Evolutionary conservation across 2,329 filamentous ascomycete species (phyloP), one percentile per base, ranked within the genome.

Genomic region (Arachnopeziza araneosa): DNA sequence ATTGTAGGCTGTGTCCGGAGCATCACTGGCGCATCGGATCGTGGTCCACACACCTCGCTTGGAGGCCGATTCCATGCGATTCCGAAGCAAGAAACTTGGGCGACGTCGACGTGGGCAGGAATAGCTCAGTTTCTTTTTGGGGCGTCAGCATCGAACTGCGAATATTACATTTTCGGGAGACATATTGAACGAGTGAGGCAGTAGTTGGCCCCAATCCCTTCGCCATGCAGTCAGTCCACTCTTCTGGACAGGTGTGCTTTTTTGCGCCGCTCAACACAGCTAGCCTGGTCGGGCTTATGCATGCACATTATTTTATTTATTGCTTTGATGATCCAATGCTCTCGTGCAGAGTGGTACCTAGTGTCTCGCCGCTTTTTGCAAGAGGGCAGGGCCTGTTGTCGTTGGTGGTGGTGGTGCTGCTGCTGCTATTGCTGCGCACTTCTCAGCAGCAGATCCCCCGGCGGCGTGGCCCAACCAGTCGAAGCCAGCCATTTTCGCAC

Each of bases 231-330:
- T 44, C 17, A 3, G 36, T 44, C 36, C 36, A 44, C 36, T 44
- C 10, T 44, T 44, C 36, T 44, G 36, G 36, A 44, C 36, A 44
- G 36, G 36, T 44, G 17, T 44, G 36, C 36, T 44, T 44, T 32
- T 44, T 44, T 44, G 36, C 36, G 10, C 36, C 6, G 36, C 36
- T 44, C 5, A 44, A 44, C 36, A 12, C 58, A 54, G 49, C 54
- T 62, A 55, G 57, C 57, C 60, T 36, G 59, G 56, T 60, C 62
- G 63, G 66, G 64, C 67, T 69, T 69, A 69, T 69, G 68, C 60
- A 55, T 59, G 49, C 48, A 44, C 36, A 44, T 44, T 44, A 44
- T 44, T 44, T 44, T 44, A 44, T 44, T 44, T 44, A 44, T 44
- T 44, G 36, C 36, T 44, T 44, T 12, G n/a, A 44, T 44, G 36